Evolutionary conservation across 495 filamentous ascomycete species (phyloP).

Genomic region (Neurospora cerealis): DNA sequence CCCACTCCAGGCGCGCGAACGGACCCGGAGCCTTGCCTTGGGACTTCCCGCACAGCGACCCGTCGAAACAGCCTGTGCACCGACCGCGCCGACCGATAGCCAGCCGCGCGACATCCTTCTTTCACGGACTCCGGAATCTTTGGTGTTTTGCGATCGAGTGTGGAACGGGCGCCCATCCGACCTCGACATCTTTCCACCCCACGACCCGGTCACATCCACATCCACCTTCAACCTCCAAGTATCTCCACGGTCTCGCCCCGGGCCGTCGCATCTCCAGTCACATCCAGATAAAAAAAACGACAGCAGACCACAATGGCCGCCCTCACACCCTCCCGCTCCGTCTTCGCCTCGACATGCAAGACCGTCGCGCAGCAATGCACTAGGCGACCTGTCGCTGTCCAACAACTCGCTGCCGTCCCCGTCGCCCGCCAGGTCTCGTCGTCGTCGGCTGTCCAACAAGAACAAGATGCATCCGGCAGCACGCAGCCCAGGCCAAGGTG

Average conservation of each 20-base stretch:
- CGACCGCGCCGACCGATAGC: background rate
- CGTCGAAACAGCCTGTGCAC: background rate
- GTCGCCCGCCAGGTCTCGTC: conserved; percentile 13
- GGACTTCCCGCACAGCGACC: background rate
- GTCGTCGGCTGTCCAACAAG: conserved; percentile 3
- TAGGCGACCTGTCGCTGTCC: conserved; percentile 4
- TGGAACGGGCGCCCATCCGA: background rate
- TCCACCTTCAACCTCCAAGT: background rate
- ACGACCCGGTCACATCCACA: background rate
- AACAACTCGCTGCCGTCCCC: conserved; percentile 1
- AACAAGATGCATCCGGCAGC: background rate
- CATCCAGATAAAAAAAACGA: background rate
- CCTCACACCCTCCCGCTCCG: conserved; percentile 17
- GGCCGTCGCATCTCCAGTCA: background rate
- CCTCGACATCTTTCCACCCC: background rate
- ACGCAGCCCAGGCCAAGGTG: conserved; percentile 50
- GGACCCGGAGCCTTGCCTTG: background rate
- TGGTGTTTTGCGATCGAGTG: background rate
- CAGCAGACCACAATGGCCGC: conserved; percentile 13
- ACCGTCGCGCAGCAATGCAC: conserved; percentile 7
- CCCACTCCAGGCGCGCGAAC: background rate
- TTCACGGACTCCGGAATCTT: background rate
- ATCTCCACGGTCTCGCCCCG: background rate
- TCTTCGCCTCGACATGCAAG: conserved; percentile 16
- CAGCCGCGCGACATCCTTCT: background rate